Percentiles rank a stretch among this genome's conserved stretches.
phyloP scores from a whole-genome alignment of 495 filamentous ascomycete species.

The Daldinia vernicosa region DNA sequence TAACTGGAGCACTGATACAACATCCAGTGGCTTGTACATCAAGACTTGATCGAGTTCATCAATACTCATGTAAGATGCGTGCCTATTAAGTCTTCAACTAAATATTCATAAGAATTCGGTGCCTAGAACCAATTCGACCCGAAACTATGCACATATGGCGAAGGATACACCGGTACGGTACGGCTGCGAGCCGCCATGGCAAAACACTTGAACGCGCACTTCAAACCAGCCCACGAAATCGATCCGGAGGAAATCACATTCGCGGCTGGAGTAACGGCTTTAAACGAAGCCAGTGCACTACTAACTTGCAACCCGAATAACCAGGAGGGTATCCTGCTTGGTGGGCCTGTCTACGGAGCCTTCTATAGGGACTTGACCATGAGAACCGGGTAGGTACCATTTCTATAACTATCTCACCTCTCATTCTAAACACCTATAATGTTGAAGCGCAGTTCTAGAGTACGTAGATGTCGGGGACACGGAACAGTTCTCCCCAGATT shows the following conservation, averaged over 20 bases:
- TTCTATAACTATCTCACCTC: background rate
- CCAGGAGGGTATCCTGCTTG: slow-evolving; percentile 61
- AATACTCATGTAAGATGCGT: slow-evolving; percentile 26
- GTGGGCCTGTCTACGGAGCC: slow-evolving; percentile 59
- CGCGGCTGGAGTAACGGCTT: slow-evolving; percentile 58
- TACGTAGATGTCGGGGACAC: slow-evolving; percentile 55
- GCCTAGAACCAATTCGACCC: slow-evolving; percentile 33
- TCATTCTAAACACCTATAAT: slow-evolving; percentile 21
- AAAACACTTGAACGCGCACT: slow-evolving; percentile 55
- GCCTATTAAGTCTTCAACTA: background rate
- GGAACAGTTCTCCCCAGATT: slow-evolving; percentile 55
- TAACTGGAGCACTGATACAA: background rate
- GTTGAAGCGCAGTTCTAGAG: slow-evolving; percentile 48
- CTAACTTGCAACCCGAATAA: slow-evolving; percentile 52
- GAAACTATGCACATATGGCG: slow-evolving; percentile 30
- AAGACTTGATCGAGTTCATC: slow-evolving; percentile 34
- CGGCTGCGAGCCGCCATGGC: slow-evolving; percentile 55
- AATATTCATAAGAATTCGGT: background rate
- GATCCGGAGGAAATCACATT: slow-evolving; percentile 53
- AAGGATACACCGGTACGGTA: slow-evolving; percentile 38
- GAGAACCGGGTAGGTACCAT: slow-evolving; percentile 40
- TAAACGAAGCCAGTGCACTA: slow-evolving; percentile 58
- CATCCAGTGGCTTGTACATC: slow-evolving; percentile 31
- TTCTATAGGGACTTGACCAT: slow-evolving; percentile 49
- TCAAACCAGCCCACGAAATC: slow-evolving; percentile 53